A percentile compares a stretch with the other conserved stretches of the same genome.
Conservation (phyloP, 345 rosid genomes). For the Pistacia vera region DNA sequence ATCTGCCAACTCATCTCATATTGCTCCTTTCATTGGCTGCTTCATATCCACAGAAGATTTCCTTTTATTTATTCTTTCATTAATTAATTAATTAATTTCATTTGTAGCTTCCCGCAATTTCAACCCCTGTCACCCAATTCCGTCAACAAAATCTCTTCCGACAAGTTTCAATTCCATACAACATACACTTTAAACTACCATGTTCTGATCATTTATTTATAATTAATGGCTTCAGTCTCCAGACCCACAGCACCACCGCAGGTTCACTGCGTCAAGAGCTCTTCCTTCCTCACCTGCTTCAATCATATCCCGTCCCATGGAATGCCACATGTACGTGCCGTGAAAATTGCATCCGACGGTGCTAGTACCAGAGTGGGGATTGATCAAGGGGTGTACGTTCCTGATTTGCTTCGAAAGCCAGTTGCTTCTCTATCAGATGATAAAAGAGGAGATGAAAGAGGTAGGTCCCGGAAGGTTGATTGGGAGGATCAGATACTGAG, state of each 20-base stretch:
- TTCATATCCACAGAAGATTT: constrained; percentile 11
- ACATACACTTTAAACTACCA: not conserved
- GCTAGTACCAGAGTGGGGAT: not conserved
- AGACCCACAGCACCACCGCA: not conserved
- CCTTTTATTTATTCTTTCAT: not conserved
- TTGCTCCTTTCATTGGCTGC: not conserved
- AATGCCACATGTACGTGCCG: not conserved
- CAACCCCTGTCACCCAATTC: not conserved
- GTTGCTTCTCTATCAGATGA: not conserved
- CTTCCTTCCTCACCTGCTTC: not conserved
- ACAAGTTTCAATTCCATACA: not conserved
- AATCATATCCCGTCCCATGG: not conserved
- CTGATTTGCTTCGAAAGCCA: not conserved
- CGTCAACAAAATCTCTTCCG: not conserved
- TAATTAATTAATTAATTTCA: too few species aligned
- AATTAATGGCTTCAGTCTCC: not conserved
- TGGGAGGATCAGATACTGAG: constrained; percentile 15
- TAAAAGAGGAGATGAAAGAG: not conserved
- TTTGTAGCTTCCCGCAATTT: not conserved
- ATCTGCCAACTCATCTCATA: constrained; percentile 2
- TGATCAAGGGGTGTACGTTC: not conserved
- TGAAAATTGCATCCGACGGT: not conserved
- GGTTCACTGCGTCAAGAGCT: not conserved
- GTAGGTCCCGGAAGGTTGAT: not conserved
- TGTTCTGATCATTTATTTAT: not conserved